Percentiles rank a stretch among this genome's conserved stretches.
Evolutionary conservation across 2,329 filamentous ascomycete species (phyloP).

Genomic region (Arthrobotrys sphaeroides): DNA sequence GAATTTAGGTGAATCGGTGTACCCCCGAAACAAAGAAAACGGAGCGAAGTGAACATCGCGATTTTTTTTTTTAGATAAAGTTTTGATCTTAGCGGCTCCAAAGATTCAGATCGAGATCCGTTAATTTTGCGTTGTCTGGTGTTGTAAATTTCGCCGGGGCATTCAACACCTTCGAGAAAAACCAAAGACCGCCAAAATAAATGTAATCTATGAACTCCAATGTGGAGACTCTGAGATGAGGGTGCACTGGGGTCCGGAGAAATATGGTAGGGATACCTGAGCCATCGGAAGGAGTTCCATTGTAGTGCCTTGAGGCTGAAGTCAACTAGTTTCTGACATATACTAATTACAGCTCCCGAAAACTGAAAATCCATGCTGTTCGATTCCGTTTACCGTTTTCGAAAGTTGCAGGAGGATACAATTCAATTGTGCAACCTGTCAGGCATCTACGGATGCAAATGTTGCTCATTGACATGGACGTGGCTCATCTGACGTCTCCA

Average conservation of each 20-base stretch:
- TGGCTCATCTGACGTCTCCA: conserved; percentile 1
- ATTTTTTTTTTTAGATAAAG: no score
- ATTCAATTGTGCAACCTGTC: conserved; percentile 6
- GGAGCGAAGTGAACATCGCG: conserved; percentile 20
- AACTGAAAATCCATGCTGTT: background rate
- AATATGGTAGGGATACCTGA: background rate
- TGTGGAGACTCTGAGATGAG: background rate
- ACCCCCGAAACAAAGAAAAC: conserved; percentile 16
- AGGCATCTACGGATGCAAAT: background rate
- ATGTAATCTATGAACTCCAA: background rate
- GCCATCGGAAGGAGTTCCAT: background rate
- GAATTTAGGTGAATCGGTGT: background rate
- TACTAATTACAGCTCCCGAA: no score
- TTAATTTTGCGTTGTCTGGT: background rate
- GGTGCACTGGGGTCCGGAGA: background rate
- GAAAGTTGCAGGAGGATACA: no score
- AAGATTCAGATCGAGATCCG: background rate
- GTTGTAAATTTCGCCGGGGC: background rate
- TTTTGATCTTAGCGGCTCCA: no score
- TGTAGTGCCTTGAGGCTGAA: background rate
- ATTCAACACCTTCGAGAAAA: background rate
- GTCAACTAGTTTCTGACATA: no score
- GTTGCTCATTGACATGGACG: background rate
- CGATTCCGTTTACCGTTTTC: background rate
- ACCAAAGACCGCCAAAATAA: background rate